phyloP scores from a whole-genome alignment of 768 basidiomycete species.

The Russula emetica region DNA sequence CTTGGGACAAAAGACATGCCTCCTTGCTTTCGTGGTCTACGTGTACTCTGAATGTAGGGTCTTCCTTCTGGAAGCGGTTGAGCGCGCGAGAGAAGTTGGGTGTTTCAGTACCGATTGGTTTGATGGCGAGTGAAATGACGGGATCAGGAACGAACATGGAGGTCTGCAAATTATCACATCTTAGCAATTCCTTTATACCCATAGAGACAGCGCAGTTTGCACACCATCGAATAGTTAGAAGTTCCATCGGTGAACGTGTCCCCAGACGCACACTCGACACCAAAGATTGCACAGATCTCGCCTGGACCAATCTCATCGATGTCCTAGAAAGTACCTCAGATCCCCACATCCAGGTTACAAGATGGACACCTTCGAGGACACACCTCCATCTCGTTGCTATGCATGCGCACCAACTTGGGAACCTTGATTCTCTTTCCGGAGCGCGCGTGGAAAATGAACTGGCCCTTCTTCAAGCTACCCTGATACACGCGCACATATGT shows the following conservation, averaged over 20 bases:
- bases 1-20: slow-evolving; percentile 40
- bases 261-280: slow-evolving; percentile 95
- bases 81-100: slow-evolving; percentile 96
- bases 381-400: slow-evolving; percentile 99
- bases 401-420: slow-evolving; percentile 94
- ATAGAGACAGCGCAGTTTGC: slow-evolving; percentile 28
- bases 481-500: slow-evolving; percentile 99
- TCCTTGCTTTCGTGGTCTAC: slow-evolving; percentile 93
- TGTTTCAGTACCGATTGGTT: slow-evolving; percentile 86
- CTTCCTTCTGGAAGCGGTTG: slow-evolving; percentile 97
- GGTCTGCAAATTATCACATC: slow-evolving; percentile 49
- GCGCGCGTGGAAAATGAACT: slow-evolving; percentile 83
- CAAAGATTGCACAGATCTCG: slow-evolving; percentile 99
- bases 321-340: slow-evolving; percentile 49
- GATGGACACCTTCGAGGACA: slow-evolving; percentile 23
- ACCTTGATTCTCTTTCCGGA: slow-evolving; percentile 98
- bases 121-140: slow-evolving; percentile 93
- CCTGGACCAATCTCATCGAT: slow-evolving; percentile 91
- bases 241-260: slow-evolving; percentile 97
- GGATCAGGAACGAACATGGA: slow-evolving; percentile 99
- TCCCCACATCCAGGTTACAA: background rate
- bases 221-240: slow-evolving; percentile 87
- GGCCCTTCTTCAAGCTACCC: slow-evolving; percentile 83
- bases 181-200: background rate
- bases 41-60: slow-evolving; percentile 98